phyloP scores from a whole-genome alignment of 73 alveolate species.

The Paramecium primaurelia region DNA sequence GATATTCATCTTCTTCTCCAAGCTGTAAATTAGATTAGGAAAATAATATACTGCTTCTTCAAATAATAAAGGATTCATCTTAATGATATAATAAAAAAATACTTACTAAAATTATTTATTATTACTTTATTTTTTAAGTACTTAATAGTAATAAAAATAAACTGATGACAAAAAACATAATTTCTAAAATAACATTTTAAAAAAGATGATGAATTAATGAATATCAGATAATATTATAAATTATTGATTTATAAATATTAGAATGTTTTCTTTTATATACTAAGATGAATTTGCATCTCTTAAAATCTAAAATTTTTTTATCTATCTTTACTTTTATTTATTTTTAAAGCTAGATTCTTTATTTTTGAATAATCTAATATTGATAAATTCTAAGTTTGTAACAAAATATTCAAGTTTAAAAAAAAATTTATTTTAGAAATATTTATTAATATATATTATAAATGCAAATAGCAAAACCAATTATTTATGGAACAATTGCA shows the following conservation, averaged over 20 bases:
- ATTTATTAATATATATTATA: neutral
- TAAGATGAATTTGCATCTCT: too few relatives aligned
- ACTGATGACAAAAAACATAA: too few relatives aligned
- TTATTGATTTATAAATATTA: too few relatives aligned
- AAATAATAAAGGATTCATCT: neutral
- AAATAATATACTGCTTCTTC: neutral
- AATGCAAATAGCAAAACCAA: conserved; percentile 66
- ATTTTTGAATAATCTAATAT: too few relatives aligned
- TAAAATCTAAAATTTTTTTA: too few relatives aligned
- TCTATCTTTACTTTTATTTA: too few relatives aligned
- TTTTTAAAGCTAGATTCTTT: too few relatives aligned
- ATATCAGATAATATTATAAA: too few relatives aligned
- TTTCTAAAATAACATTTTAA: too few relatives aligned
- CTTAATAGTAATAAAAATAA: neutral
- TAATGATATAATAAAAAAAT: neutral
- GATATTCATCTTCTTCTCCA: conserved; percentile 27
- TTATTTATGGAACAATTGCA: conserved; percentile 91
- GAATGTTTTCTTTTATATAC: too few relatives aligned
- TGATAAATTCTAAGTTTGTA: too few relatives aligned
- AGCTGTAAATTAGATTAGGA: neutral
- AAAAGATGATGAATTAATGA: too few relatives aligned
- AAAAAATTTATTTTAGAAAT: neutral
- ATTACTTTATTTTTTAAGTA: neutral
- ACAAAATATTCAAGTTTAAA: neutral
- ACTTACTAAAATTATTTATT: neutral